Evolutionary conservation across 768 basidiomycete species (phyloP).

Genomic region (Steccherinum ochraceum): DNA sequence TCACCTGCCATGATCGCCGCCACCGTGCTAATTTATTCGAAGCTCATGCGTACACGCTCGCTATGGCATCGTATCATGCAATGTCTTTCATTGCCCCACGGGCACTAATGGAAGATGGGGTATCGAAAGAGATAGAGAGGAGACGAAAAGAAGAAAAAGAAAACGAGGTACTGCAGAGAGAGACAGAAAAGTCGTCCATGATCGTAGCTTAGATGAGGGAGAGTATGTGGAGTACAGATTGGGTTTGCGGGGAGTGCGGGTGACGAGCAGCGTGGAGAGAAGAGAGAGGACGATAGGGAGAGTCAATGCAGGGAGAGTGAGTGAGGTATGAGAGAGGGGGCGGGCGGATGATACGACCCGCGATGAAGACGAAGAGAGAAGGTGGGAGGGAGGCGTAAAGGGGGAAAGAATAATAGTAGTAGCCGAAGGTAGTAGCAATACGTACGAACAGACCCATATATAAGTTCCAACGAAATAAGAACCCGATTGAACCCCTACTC

Average conservation of each 20-base stretch:
- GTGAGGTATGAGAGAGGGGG: neutral
- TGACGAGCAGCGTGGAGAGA: slow-evolving; percentile 4
- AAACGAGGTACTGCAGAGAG: neutral
- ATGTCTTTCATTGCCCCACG: neutral
- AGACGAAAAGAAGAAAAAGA: neutral
- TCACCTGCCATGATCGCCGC: no score
- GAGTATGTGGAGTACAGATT: slow-evolving; percentile 17
- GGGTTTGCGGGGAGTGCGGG: slow-evolving; percentile 1
- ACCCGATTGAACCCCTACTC: neutral
- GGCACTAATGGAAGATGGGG: neutral
- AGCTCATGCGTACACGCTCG: no score
- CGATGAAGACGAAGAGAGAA: neutral
- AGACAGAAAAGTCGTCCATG: slow-evolving; percentile 10
- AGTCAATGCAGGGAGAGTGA: slow-evolving; percentile 1
- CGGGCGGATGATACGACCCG: neutral
- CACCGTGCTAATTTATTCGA: no score
- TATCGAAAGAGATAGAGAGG: neutral
- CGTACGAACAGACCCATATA: slow-evolving; percentile 9
- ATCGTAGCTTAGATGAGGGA: slow-evolving; percentile 16
- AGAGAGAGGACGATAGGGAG: slow-evolving; percentile 6
- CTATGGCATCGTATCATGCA: neutral
- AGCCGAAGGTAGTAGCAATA: slow-evolving; percentile 9
- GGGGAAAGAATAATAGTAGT: slow-evolving; percentile 3
- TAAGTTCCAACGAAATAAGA: slow-evolving; percentile 3
- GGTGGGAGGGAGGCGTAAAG: neutral